These are phyloP conservation scores for Fusarium tjaetaba DNA, from an alignment of 2,329 filamentous ascomycete genomes.

Conservation along the genomic window DNA sequence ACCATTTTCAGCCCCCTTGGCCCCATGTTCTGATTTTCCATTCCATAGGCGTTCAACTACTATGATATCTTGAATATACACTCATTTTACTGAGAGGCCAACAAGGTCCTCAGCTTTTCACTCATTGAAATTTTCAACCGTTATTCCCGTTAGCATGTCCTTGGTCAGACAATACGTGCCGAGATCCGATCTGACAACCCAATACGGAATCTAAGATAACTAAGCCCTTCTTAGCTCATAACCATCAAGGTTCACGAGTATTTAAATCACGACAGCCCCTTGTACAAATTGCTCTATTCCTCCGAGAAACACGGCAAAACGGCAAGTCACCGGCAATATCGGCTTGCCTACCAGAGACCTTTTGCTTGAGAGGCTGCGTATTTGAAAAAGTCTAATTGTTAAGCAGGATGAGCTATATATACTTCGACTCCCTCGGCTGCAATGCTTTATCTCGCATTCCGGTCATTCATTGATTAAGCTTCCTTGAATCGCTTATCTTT, in stretches of 20 bases:
- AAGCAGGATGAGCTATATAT: background rate
- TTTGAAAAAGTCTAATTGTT: background rate
- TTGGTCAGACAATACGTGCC: background rate
- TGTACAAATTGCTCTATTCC: background rate
- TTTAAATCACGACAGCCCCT: background rate
- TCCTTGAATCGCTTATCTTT: background rate
- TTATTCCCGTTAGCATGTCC: background rate
- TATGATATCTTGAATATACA: accelerated
- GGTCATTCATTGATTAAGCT: background rate
- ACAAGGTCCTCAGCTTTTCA: background rate
- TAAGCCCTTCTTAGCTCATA: background rate
- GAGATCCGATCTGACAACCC: background rate
- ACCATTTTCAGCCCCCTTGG: background rate
- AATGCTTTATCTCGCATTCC: background rate
- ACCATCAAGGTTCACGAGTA: background rate
- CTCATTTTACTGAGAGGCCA: background rate
- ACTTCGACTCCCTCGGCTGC: background rate
- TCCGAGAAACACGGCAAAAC: background rate
- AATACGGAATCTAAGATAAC: background rate
- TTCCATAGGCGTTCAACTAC: accelerated
- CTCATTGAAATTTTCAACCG: background rate
- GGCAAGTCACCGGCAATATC: background rate
- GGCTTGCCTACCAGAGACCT: background rate
- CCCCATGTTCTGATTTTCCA: background rate
- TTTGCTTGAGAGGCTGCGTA: background rate